Evolutionary conservation across 441 rosid genomes (phyloP), one percentile per base, ranked within the genome.

Genomic region (Populus hybrid): DNA sequence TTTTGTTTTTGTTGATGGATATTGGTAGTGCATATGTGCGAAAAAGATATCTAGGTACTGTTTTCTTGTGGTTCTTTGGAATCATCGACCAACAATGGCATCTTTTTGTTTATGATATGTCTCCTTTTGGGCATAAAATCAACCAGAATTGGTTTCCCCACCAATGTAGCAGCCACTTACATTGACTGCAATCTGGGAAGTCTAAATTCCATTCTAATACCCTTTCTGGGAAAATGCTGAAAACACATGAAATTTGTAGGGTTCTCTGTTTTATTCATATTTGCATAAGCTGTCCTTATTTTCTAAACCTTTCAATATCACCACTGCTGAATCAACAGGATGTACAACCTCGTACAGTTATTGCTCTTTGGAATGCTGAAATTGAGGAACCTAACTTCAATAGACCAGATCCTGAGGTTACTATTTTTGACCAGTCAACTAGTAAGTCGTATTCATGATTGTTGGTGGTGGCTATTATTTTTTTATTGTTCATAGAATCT

Each of bases 331-430:
- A 74, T 70, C 36, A 85, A 81, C 87, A 90, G 93, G 91, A 90
- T 83, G 84, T 85, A 36, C 90, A 81, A 77, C 93, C 91, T 72
- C 87, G 85, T 34, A 70, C 81, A 11, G 72, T 82, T 38, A 81
- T 88, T 77, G 80, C 86, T 69, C 85, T 90, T 79, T 88, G 89
- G 85, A 87, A 90, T 76, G 87, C 88, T 57, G 84, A 86, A 78
- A 76, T 90, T 81, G 91, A 87, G 82, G 93, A 83, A 67, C 87
- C 88, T 79, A 87, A 87, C 76, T 87, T 88, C 75, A 83, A 80
- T 38, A 83, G 82, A 57, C 61, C 85, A 2, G 87, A 88, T 83
- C 79, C 90, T 24, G 72, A 76, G 28, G 78, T 90, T 73, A 71
- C 72, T 71, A 80, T 88, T 76, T 71, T 82, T 67, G 88, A 90